Evolutionary conservation across 2,329 filamentous ascomycete species (phyloP).

Genomic region (Aquanectria penicillioides): DNA sequence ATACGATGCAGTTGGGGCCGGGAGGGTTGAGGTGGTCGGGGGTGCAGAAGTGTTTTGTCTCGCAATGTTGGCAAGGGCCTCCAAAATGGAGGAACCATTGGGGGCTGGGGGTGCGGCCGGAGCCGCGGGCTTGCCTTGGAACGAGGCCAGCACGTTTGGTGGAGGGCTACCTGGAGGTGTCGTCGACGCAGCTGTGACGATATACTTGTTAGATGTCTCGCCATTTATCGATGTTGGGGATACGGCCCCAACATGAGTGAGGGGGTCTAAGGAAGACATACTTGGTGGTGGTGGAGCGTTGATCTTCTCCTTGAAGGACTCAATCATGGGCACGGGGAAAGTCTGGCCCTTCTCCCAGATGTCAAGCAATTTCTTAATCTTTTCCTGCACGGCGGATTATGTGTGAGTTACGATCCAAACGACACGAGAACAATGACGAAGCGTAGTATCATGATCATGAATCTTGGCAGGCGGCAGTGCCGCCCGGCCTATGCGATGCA

Average conservation of each 20-base stretch:
- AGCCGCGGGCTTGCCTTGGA: slow-evolving; percentile 46
- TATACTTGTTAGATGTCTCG: slow-evolving; percentile 56
- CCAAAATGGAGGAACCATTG: slow-evolving; percentile 72
- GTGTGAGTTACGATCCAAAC: slow-evolving; percentile 51
- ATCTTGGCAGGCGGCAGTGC: slow-evolving; percentile 20
- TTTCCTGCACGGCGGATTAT: slow-evolving; percentile 75
- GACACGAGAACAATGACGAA: slow-evolving; percentile 22
- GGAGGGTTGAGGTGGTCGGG: slow-evolving; percentile 50
- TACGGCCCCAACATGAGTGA: not conserved
- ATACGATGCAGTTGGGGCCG: slow-evolving; percentile 57
- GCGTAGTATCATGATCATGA: slow-evolving; percentile 31
- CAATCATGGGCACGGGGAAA: slow-evolving; percentile 83
- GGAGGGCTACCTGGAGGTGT: slow-evolving; percentile 75
- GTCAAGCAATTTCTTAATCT: slow-evolving; percentile 91
- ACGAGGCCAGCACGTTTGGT: slow-evolving; percentile 53
- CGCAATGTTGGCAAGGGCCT: slow-evolving; percentile 82
- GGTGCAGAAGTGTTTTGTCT: slow-evolving; percentile 72
- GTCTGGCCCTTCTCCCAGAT: slow-evolving; percentile 98
- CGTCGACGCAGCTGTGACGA: slow-evolving; percentile 70
- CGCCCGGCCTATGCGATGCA: slow-evolving; percentile 25
- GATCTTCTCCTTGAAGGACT: slow-evolving; percentile 84
- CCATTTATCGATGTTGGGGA: slow-evolving; percentile 22
- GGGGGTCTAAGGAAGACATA: slow-evolving; percentile 59
- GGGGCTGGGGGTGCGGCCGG: slow-evolving; percentile 55
- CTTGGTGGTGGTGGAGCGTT: slow-evolving; percentile 68